phyloP scores from a whole-genome alignment of 1,284 basidiomycete species.

The Cutaneotrichosporon sp. region DNA sequence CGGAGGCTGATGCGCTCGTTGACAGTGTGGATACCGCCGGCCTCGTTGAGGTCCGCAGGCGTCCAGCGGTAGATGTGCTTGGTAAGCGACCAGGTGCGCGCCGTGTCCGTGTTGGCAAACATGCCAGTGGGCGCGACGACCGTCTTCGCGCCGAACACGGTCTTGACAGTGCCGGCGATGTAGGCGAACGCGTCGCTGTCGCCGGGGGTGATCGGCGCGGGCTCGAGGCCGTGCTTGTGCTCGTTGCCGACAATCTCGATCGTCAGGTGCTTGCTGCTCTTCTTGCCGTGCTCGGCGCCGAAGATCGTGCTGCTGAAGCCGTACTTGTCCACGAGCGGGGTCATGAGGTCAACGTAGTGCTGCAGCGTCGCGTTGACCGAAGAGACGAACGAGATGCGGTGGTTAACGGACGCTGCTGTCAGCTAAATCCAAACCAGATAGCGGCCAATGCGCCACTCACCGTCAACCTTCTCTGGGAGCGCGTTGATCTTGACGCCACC shows the following conservation, averaged over 20 bases:
- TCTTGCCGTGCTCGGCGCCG: slow-evolving; percentile 20
- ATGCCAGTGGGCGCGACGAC: slow-evolving; percentile 56
- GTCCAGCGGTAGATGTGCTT: slow-evolving; percentile 56
- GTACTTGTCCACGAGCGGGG: slow-evolving; percentile 50
- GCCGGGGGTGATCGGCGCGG: slow-evolving; percentile 55
- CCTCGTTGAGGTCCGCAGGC: slow-evolving; percentile 44
- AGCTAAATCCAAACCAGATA: background rate
- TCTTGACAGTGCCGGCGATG: slow-evolving; percentile 51
- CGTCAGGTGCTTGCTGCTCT: slow-evolving; percentile 17
- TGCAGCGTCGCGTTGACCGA: slow-evolving; percentile 51
- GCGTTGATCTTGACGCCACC: slow-evolving; percentile 55
- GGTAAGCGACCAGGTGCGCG: slow-evolving; percentile 53
- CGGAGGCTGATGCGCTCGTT: slow-evolving; percentile 54
- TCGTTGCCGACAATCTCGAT: slow-evolving; percentile 16
- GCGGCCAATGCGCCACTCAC: slow-evolving; percentile 26
- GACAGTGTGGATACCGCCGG: slow-evolving; percentile 56
- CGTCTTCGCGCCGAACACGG: slow-evolving; percentile 51
- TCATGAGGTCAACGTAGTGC: slow-evolving; percentile 50
- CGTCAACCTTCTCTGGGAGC: slow-evolving; percentile 49
- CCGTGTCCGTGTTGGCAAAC: slow-evolving; percentile 56
- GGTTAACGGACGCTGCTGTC: slow-evolving; percentile 17
- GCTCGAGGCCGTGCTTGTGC: slow-evolving; percentile 47
- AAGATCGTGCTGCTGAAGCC: slow-evolving; percentile 49
- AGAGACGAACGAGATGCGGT: slow-evolving; percentile 44
- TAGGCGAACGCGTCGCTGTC: slow-evolving; percentile 50